These are phyloP conservation scores for Zalerion maritima DNA, from an alignment of 495 filamentous ascomycete species.

Conservation along the genomic window DNA sequence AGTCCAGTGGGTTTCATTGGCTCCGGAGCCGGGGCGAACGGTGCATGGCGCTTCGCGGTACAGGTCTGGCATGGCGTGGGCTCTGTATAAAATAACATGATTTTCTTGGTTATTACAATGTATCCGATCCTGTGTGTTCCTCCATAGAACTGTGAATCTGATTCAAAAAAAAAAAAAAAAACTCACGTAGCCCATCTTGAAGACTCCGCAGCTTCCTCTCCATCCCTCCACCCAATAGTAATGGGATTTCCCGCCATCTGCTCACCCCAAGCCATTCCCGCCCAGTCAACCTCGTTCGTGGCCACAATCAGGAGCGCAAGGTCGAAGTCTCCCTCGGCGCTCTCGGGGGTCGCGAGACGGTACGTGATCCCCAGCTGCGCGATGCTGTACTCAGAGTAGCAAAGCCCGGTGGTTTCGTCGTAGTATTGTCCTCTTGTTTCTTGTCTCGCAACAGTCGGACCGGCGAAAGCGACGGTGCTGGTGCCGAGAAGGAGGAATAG, in stretches of 20 bases:
- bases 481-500: too few relatives aligned
- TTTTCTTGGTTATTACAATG: constrained; percentile 1
- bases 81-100: constrained; percentile 6
- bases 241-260: constrained; percentile 27
- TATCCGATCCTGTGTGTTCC: neutral
- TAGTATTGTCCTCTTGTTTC: constrained; percentile 11
- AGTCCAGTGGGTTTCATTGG: constrained; percentile 25
- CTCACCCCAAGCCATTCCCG: constrained; percentile 24
- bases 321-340: constrained; percentile 15
- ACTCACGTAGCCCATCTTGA: constrained; percentile 13
- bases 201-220: constrained; percentile 12
- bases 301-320: constrained; percentile 22
- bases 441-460: neutral
- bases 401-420: constrained; percentile 18
- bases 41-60: constrained; percentile 14
- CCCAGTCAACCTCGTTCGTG: constrained; percentile 23
- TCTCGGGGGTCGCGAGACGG: constrained; percentile 25
- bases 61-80: constrained; percentile 9
- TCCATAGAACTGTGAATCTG: neutral
- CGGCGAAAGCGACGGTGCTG: neutral
- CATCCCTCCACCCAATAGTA: constrained; percentile 22
- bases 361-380: constrained; percentile 15
- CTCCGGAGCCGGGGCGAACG: constrained; percentile 10
- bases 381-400: constrained; percentile 22
- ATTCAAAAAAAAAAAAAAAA: constrained; percentile 1